Evolutionary conservation across 2,329 filamentous ascomycete species (phyloP), one percentile per base, ranked within the genome.

Genomic region (Davidsoniella virescens): DNA sequence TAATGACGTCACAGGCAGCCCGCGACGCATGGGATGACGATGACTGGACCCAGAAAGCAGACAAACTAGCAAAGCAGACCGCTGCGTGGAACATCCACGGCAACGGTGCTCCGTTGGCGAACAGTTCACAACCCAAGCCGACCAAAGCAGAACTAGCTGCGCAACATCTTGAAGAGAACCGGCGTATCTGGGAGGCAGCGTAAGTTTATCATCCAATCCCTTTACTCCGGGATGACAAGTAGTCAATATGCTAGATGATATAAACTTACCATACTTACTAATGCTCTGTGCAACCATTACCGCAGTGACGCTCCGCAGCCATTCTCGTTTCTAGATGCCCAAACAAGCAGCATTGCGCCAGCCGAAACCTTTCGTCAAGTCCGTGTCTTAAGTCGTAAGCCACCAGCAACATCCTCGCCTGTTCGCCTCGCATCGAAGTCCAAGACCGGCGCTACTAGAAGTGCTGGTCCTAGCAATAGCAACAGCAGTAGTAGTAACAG

Each of bases 21-120:
- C 80, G 84, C 37, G 78, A 87, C 63, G 88, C 87, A 17, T 95
- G 90, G 90, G 87, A 90, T 33, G 74, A 94, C 58, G 84, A 92
- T 58, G 85, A 94, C 60, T 96, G 88, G 87, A 85, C 90, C 62
- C 67, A 70, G 5, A 75, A 83, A 61, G 86, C 84, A 52, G 87
- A 94, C 63, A 72, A 62, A 52, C 58, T 64, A 40, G 62, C 67
- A 18, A 61, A 64, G 44, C 59, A 61, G 49, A 57, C 64, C 14
- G 16, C 26, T 14, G 42, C 42, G 20, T 53, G 51, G 42, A 17
- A 23, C 33, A 44, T 44, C 1, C 41, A 44, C 17, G 37, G 33
- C 29, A 14, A 20, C 12, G 38, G 17, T 9, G 2, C 44, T n/a
- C 59, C 63, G 29, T 56, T 62, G 50, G 57, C 59, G 50, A 58